phyloP scores from a whole-genome alignment of 2,329 filamentous ascomycete species.

The Ascomycota sp. region DNA sequence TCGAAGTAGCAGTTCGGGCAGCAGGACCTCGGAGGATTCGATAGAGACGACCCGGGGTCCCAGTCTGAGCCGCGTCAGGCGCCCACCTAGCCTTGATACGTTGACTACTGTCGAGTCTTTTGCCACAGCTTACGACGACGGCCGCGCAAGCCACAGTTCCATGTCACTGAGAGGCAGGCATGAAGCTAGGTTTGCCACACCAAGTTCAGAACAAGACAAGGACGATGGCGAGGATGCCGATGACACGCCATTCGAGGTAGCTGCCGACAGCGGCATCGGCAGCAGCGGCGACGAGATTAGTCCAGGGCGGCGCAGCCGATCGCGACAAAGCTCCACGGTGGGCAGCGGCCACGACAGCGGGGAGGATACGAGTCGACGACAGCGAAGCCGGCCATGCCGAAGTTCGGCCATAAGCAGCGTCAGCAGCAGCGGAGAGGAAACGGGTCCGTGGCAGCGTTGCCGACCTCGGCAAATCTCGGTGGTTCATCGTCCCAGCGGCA shows the following conservation, averaged over 20 bases:
- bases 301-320: too few species aligned
- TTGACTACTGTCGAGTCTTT: conserved; percentile 25
- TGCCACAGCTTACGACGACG: conserved; percentile 31
- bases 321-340: too few species aligned
- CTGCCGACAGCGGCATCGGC: conserved; percentile 3
- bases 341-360: too few species aligned
- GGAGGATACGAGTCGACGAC: too few species aligned
- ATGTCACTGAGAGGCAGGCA: conserved; percentile 1
- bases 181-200: conserved; percentile 6
- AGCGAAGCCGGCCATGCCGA: too few species aligned
- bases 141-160: conserved; percentile 18
- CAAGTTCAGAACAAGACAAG: conserved; percentile 5
- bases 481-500: conserved; percentile 21
- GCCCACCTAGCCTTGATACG: conserved; percentile 28
- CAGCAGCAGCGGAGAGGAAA: conserved; percentile 8
- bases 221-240: background rate
- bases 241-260: too few species aligned
- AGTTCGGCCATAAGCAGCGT: too few species aligned
- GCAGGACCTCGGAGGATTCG: conserved; percentile 38
- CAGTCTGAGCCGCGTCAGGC: conserved; percentile 11
- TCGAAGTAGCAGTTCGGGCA: conserved; percentile 22
- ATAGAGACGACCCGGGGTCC: conserved; percentile 38
- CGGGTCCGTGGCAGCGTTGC: conserved; percentile 2
- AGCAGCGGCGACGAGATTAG: background rate
- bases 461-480: conserved; percentile 14